Percentiles rank a stretch among this genome's conserved stretches.
Evolutionary conservation across 768 basidiomycete species (phyloP).

Genomic region (Leccinum variicolor): DNA sequence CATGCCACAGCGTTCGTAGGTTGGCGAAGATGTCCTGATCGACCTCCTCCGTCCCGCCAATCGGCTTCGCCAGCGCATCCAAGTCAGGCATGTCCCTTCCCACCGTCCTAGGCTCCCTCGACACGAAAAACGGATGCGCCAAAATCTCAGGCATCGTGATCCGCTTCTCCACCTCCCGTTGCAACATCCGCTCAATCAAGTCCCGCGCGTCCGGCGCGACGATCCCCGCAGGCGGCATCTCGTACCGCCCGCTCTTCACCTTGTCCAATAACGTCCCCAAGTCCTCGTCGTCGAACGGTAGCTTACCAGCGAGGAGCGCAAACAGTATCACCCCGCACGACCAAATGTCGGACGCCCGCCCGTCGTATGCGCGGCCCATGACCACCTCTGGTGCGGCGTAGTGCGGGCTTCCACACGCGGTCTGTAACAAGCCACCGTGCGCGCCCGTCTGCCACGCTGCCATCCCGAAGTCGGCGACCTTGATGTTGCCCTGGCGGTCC

Average conservation of each 20-base stretch:
- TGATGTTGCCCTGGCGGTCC: constrained; percentile 81
- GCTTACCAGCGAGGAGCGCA: constrained; percentile 77
- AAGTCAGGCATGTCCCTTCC: constrained; percentile 53
- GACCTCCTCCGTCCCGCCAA: constrained; percentile 60
- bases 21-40: constrained; percentile 91
- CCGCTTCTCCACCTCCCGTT: constrained; percentile 65
- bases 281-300: constrained; percentile 95
- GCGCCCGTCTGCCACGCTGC: not conserved
- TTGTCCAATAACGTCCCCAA: constrained; percentile 72
- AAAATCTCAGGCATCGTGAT: constrained; percentile 84
- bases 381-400: constrained; percentile 94
- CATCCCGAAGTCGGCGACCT: not conserved
- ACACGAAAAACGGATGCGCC: constrained; percentile 73
- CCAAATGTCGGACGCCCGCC: constrained; percentile 91
- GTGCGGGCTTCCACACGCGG: constrained; percentile 92
- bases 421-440: constrained; percentile 58
- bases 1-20: constrained; percentile 89
- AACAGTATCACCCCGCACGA: constrained; percentile 93
- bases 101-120: constrained; percentile 45
- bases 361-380: constrained; percentile 78
- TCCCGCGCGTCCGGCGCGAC: constrained; percentile 72
- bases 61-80: constrained; percentile 64
- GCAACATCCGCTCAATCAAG: constrained; percentile 77
- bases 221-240: constrained; percentile 57
- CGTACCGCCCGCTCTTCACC: constrained; percentile 69